These are phyloP conservation scores for Cymbopogon citratus DNA, from an alignment of 176 grass and related monocot genomes.

Conservation along the genomic window DNA sequence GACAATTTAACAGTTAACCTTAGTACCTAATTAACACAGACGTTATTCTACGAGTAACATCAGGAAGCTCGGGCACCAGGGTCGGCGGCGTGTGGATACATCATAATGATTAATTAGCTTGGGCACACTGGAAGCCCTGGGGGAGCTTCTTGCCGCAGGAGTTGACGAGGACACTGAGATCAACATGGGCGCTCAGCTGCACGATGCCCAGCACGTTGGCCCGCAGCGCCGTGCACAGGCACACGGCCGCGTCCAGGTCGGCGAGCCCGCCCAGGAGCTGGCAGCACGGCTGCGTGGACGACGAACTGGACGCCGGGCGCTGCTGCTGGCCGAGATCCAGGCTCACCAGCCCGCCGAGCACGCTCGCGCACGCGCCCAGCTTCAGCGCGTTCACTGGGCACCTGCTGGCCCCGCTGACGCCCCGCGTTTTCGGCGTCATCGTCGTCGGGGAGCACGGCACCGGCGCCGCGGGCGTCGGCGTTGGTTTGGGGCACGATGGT, in stretches of 20 bases:
- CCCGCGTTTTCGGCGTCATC: neutral
- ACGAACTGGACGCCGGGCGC: neutral
- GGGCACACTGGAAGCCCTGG: slow-evolving; percentile 49
- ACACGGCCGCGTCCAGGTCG: slow-evolving; percentile 53
- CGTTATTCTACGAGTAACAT: neutral
- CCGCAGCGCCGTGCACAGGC: slow-evolving; percentile 55
- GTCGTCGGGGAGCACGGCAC: neutral
- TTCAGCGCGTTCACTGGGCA: slow-evolving; percentile 46
- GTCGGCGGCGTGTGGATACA: neutral
- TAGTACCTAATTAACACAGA: neutral
- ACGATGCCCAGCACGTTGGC: slow-evolving; percentile 43
- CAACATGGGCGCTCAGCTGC: slow-evolving; percentile 34
- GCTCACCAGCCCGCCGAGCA: slow-evolving; percentile 43
- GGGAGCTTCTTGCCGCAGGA: slow-evolving; percentile 67
- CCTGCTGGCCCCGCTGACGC: slow-evolving; percentile 10
- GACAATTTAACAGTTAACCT: neutral
- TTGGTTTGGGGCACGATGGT: neutral
- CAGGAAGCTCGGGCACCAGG: neutral
- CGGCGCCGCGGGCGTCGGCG: neutral
- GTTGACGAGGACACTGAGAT: slow-evolving; percentile 57
- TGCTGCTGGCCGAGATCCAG: slow-evolving; percentile 3
- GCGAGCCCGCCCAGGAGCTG: slow-evolving; percentile 38
- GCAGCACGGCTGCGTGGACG: slow-evolving; percentile 42
- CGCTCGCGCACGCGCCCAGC: slow-evolving; percentile 45
- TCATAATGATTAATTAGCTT: neutral